These are phyloP conservation scores for Paramecium tetraurelia DNA, from an alignment of 73 alveolate genomes.

Conservation along the genomic window DNA sequence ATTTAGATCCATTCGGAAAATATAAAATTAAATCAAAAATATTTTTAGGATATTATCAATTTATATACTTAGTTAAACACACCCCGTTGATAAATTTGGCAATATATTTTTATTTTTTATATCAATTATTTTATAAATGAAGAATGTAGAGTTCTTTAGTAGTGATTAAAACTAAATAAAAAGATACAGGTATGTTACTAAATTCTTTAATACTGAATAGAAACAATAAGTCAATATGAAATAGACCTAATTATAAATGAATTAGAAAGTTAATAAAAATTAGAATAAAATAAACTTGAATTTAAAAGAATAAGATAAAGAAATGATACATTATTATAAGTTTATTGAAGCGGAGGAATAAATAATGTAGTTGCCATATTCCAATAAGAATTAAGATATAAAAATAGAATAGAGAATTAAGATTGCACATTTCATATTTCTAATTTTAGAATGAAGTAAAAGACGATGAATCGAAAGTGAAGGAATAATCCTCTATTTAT, in stretches of 20 bases:
- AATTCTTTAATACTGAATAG: background rate
- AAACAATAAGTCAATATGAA: background rate
- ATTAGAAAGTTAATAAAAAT: background rate
- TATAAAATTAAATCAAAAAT: constrained; percentile 13
- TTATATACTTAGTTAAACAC: background rate
- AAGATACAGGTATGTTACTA: background rate
- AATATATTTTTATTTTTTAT: background rate
- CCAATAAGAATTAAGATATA: background rate
- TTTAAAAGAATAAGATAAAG: background rate
- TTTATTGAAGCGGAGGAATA: background rate
- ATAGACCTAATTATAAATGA: background rate
- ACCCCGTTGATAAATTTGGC: background rate
- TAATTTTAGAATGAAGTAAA: background rate
- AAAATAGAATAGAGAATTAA: background rate
- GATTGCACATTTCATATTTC: background rate
- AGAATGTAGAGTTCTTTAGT: background rate
- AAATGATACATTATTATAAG: background rate
- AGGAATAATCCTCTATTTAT: background rate
- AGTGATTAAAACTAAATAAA: background rate
- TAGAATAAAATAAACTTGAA: no score
- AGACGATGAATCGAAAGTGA: background rate
- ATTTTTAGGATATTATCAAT: background rate
- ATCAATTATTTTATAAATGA: background rate
- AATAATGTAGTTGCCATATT: background rate
- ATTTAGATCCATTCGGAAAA: constrained; percentile 35